Percentiles rank a stretch among this genome's conserved stretches.
Conservation (phyloP, 495 filamentous ascomycete species). For the Neurospora sp. region DNA sequence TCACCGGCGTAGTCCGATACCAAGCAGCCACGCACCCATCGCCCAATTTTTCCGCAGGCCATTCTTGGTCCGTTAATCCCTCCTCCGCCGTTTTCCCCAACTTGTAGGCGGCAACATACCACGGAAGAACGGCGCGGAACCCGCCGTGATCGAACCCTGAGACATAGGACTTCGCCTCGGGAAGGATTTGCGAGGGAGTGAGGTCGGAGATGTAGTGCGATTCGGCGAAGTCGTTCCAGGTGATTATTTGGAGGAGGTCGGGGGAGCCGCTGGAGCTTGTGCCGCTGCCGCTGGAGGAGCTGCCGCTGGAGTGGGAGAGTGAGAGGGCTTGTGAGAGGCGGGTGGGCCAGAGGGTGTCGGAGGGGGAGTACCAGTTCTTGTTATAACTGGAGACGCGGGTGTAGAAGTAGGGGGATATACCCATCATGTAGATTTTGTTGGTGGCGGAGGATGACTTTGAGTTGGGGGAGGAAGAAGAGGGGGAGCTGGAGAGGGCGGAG, state of each 20-base stretch:
- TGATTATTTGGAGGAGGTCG: slow-evolving; percentile 15
- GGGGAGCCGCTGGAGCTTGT: too few relatives aligned
- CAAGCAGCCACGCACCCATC: slow-evolving; percentile 5
- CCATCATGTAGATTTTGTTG: slow-evolving; percentile 62
- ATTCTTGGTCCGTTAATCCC: slow-evolving; percentile 23
- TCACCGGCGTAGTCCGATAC: slow-evolving; percentile 3
- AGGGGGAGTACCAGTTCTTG: slow-evolving; percentile 62
- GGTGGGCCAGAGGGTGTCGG: slow-evolving; percentile 56
- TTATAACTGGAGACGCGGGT: slow-evolving; percentile 13
- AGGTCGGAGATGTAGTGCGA: slow-evolving; percentile 40
- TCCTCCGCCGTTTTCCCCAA: slow-evolving; percentile 28
- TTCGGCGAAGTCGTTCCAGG: slow-evolving; percentile 33
- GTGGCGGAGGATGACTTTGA: not conserved
- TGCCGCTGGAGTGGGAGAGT: too few relatives aligned
- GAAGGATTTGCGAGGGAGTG: slow-evolving; percentile 17
- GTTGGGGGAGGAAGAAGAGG: not conserved
- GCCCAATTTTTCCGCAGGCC: slow-evolving; percentile 15
- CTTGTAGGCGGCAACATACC: slow-evolving; percentile 54
- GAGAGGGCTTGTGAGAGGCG: slow-evolving; percentile 54
- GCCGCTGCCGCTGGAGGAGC: too few relatives aligned
- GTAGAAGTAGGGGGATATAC: slow-evolving; percentile 64
- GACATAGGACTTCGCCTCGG: slow-evolving; percentile 21
- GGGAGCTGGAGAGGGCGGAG: not conserved
- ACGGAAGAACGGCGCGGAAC: slow-evolving; percentile 39
- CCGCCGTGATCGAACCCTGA: slow-evolving; percentile 21